Evolutionary conservation across 306 rosid species (phyloP).

Genomic region (Leucaena leucocephala): DNA sequence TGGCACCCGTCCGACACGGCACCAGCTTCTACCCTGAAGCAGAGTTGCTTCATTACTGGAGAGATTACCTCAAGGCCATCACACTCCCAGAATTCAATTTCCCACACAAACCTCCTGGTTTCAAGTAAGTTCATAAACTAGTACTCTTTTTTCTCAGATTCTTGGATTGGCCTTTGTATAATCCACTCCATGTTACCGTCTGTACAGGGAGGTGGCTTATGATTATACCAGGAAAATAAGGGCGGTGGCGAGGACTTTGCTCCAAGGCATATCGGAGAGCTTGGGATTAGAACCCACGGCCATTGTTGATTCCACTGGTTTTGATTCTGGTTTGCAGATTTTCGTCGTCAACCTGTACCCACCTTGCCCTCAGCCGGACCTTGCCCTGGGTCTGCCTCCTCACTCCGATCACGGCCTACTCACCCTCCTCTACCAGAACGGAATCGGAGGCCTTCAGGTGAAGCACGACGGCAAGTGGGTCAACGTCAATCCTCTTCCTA

Average conservation of each 20-base stretch:
- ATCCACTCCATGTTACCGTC: no score
- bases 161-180: not conserved
- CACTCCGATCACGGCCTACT: conserved; percentile 62
- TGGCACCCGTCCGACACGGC: conserved; percentile 57
- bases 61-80: conserved; percentile 53
- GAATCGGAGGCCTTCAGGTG: conserved; percentile 68
- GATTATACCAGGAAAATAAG: conserved; percentile 40
- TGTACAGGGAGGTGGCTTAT: conserved; percentile 45
- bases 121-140: conserved; percentile 9
- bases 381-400: conserved; percentile 63
- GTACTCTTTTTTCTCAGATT: no score
- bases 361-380: conserved; percentile 69
- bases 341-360: conserved; percentile 61
- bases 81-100: conserved; percentile 46
- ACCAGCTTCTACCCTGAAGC: conserved; percentile 56
- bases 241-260: conserved; percentile 29
- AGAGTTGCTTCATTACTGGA: conserved; percentile 58
- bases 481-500: conserved; percentile 50
- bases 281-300: conserved; percentile 49
- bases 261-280: conserved; percentile 56
- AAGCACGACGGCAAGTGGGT: conserved; percentile 60
- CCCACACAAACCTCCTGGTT: conserved; percentile 55
- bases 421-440: conserved; percentile 56
- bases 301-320: conserved; percentile 38
- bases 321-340: conserved; percentile 45